Conservation (phyloP, 2,329 filamentous ascomycete genomes). For the Huntiella savannae region DNA sequence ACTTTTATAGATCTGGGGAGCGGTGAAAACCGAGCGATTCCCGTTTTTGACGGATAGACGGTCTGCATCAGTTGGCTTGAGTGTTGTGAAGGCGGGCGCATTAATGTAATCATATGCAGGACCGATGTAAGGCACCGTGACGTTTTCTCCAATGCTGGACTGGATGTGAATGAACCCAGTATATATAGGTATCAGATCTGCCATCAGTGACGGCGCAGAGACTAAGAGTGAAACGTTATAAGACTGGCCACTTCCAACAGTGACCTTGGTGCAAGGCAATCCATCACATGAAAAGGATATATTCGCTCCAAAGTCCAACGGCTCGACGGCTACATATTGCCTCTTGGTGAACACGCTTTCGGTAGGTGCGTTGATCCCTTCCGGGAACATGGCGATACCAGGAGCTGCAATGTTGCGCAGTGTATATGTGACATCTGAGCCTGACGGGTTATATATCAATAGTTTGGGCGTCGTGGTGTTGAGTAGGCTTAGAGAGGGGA, state of each 20-base stretch:
- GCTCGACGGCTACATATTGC: not conserved
- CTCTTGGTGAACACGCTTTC: not conserved
- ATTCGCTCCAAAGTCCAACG: not conserved
- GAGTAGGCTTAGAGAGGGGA: not conserved
- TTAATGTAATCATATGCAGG: constrained; percentile 5
- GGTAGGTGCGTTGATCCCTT: not conserved
- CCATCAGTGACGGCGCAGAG: constrained; percentile 36
- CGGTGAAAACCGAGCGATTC: constrained; percentile 1
- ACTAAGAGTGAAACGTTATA: constrained; percentile 24
- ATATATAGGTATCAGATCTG: constrained; percentile 2
- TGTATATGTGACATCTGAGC: not conserved
- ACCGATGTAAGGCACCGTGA: constrained; percentile 4
- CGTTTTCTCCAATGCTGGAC: not conserved
- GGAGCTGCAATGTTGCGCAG: not conserved
- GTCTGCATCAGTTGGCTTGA: not conserved
- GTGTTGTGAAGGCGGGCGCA: not conserved
- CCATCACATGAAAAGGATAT: not conserved
- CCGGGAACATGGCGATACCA: constrained; percentile 6
- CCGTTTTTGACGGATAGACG: not conserved
- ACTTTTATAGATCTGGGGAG: constrained; percentile 1
- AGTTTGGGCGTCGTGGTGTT: not conserved
- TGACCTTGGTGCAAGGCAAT: not conserved
- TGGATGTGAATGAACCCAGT: not conserved
- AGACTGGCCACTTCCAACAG: not conserved
- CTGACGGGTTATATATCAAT: constrained; percentile 4